A percentile compares a stretch with the other conserved stretches of the same genome.
phyloP scores from a whole-genome alignment of 768 basidiomycete species.

The Daedalea quercina region DNA sequence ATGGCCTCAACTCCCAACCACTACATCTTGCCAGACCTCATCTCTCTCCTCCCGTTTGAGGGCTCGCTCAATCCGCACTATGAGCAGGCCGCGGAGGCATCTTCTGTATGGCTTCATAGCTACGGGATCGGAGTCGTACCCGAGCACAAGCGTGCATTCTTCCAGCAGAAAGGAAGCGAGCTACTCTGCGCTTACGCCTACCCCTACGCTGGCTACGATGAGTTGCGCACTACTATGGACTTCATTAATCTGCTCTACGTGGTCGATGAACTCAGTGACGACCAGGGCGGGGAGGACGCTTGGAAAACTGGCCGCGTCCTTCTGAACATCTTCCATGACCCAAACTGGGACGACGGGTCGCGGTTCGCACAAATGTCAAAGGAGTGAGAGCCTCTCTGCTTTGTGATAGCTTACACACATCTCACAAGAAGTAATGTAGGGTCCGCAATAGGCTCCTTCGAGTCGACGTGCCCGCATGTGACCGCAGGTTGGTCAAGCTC shows the following conservation, averaged over 20 bases:
- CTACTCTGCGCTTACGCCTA: constrained; percentile 58
- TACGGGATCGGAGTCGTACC: constrained; percentile 54
- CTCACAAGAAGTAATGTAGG: constrained; percentile 24
- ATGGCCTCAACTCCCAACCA: too few species aligned
- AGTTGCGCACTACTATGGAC: constrained; percentile 56
- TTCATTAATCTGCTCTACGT: constrained; percentile 61
- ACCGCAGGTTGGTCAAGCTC: constrained; percentile 43
- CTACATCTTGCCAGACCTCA: constrained; percentile 56
- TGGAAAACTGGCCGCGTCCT: constrained; percentile 45
- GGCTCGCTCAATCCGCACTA: constrained; percentile 53
- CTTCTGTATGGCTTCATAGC: constrained; percentile 55
- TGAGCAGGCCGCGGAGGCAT: constrained; percentile 46
- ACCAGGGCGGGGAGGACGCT: constrained; percentile 52
- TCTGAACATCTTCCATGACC: constrained; percentile 44
- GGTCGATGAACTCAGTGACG: constrained; percentile 64
- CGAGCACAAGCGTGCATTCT: constrained; percentile 57
- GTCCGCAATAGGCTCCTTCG: constrained; percentile 42
- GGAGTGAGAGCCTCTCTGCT: constrained; percentile 35
- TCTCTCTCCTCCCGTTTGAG: constrained; percentile 37
- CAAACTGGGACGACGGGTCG: constrained; percentile 49
- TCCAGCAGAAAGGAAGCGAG: constrained; percentile 54
- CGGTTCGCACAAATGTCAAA: constrained; percentile 51
- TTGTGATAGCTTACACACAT: neutral
- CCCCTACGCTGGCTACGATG: constrained; percentile 48
- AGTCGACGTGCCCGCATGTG: constrained; percentile 38